Conservation (phyloP, 1,284 basidiomycete species). For the Hymenochaete sp. region DNA sequence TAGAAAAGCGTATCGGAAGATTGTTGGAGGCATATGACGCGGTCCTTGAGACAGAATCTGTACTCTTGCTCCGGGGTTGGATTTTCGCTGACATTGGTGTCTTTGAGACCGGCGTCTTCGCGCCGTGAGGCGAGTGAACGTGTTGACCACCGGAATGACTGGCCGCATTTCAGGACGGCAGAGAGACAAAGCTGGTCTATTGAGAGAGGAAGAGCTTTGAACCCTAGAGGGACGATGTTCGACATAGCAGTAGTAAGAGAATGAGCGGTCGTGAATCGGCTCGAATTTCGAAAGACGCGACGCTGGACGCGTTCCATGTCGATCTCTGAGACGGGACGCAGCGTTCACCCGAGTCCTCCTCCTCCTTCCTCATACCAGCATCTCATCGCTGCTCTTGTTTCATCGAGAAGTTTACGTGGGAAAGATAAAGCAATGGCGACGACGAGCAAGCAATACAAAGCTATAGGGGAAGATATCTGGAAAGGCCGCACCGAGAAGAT, state of each 20-base stretch:
- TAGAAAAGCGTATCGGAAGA: slow-evolving; percentile 61
- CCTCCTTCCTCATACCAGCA: too few relatives aligned
- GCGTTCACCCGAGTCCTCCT: too few relatives aligned
- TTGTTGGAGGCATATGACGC: slow-evolving; percentile 79
- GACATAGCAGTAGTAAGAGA: slow-evolving; percentile 15
- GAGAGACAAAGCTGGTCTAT: slow-evolving; percentile 59
- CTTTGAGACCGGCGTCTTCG: slow-evolving; percentile 15
- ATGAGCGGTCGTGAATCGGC: slow-evolving; percentile 1
- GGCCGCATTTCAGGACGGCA: slow-evolving; percentile 69
- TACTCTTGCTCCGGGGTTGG: slow-evolving; percentile 47
- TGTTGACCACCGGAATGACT: slow-evolving; percentile 73
- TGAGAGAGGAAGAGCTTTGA: slow-evolving; percentile 50
- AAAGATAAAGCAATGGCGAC: slow-evolving; percentile 60
- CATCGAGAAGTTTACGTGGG: too few relatives aligned
- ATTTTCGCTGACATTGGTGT: background rate
- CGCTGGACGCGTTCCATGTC: too few relatives aligned
- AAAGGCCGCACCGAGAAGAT: slow-evolving; percentile 86
- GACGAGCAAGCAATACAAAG: slow-evolving; percentile 73
- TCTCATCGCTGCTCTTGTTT: too few relatives aligned
- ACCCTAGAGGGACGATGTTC: slow-evolving; percentile 31
- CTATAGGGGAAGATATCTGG: slow-evolving; percentile 85
- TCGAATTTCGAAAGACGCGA: too few relatives aligned
- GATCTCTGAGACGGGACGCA: too few relatives aligned
- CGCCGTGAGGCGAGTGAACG: slow-evolving; percentile 31
- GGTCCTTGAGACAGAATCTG: slow-evolving; percentile 65